phyloP scores from a whole-genome alignment of 2,329 filamentous ascomycete genomes.

The Phialemoniopsis sp. region DNA sequence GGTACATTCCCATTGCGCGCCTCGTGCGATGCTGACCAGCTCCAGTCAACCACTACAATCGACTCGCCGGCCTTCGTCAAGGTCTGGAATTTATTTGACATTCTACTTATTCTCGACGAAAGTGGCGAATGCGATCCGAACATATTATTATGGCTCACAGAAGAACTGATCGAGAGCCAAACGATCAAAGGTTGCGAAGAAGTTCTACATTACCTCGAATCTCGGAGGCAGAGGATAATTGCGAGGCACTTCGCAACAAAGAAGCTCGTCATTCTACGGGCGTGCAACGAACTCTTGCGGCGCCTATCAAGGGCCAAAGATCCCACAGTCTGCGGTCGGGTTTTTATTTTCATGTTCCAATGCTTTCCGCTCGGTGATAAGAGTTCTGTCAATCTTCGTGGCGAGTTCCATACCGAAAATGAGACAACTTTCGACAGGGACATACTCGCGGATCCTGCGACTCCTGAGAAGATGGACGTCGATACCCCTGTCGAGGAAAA shows the following conservation, averaged over 20 bases:
- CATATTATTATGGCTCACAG: constrained; percentile 83
- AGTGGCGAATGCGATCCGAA: constrained; percentile 73
- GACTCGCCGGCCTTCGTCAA: constrained; percentile 73
- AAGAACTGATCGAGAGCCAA: constrained; percentile 94
- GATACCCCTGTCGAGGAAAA: constrained; percentile 42
- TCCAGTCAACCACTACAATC: constrained; percentile 69
- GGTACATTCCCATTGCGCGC: constrained; percentile 24
- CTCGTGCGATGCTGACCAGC: background rate
- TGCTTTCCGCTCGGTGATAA: constrained; percentile 95
- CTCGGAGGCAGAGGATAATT: constrained; percentile 82
- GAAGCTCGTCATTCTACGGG: constrained; percentile 82
- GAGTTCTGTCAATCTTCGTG: constrained; percentile 92
- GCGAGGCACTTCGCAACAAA: constrained; percentile 78
- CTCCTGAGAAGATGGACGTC: constrained; percentile 60
- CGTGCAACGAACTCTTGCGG: constrained; percentile 92
- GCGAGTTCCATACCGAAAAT: constrained; percentile 95
- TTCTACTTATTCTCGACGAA: constrained; percentile 85
- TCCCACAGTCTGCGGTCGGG: constrained; percentile 92
- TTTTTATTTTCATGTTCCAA: constrained; percentile 98
- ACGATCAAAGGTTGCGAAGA: constrained; percentile 87
- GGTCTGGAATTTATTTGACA: constrained; percentile 91
- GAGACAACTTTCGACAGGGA: constrained; percentile 72
- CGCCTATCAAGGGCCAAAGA: constrained; percentile 93
- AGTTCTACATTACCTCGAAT: constrained; percentile 94
- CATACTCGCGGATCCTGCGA: constrained; percentile 4